A percentile compares a stretch with the other conserved stretches of the same genome.
phyloP scores from a whole-genome alignment of 345 rosid species.

The Euclidium syriacum region DNA sequence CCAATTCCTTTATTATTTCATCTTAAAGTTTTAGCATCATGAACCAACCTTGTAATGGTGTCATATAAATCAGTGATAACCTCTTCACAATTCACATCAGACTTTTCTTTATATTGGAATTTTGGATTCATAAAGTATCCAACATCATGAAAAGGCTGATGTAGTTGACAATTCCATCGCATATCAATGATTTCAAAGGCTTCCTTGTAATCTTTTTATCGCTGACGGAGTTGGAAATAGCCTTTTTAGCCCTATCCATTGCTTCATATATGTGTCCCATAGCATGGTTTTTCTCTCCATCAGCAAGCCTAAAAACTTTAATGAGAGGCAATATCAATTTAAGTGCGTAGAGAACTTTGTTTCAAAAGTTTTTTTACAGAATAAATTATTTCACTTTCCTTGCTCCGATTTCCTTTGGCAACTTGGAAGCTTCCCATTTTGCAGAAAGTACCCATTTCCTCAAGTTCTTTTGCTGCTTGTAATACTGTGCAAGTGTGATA shows the following conservation, averaged over 20 bases:
- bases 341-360: not conserved
- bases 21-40: no score
- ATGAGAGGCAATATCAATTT: not conserved
- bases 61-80: no score
- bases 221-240: not conserved
- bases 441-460: not conserved
- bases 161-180: not conserved
- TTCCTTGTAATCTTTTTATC: not conserved
- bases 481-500: not conserved
- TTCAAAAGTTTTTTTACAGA: not conserved
- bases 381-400: not conserved
- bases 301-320: not conserved
- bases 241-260: not conserved
- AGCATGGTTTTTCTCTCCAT: not conserved
- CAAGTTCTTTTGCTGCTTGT: not conserved
- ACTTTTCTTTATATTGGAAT: no score
- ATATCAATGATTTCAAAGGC: not conserved
- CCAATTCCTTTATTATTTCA: no score
- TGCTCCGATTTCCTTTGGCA: not conserved
- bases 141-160: not conserved
- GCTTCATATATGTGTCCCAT: not conserved
- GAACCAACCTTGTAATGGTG: no score
- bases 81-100: no score
- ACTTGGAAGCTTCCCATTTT: not conserved
- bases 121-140: not conserved